A percentile compares a stretch with the other conserved stretches of the same genome.
Evolutionary conservation across 176 grass and related monocot genomes (phyloP).

Genomic region (Raddia guianensis): DNA sequence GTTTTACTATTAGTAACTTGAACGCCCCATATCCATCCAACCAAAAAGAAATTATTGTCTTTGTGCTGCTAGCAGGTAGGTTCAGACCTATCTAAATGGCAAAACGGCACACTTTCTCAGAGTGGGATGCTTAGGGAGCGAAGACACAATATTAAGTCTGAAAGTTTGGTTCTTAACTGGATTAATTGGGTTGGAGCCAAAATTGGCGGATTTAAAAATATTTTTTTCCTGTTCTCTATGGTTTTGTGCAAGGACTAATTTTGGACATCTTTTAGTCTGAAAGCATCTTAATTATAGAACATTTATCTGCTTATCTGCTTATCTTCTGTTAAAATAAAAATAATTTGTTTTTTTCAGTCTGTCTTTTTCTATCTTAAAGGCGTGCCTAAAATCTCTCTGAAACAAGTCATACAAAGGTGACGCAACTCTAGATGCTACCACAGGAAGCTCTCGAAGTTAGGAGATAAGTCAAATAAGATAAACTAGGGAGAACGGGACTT

Average conservation of each 20-base stretch:
- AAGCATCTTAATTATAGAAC: not conserved
- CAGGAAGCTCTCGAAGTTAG: too few species aligned
- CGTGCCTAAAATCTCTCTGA: too few species aligned
- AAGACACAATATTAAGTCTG: not conserved
- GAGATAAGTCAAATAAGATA: too few species aligned
- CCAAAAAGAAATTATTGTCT: not conserved
- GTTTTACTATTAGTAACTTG: conserved; percentile 18
- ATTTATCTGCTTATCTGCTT: not conserved
- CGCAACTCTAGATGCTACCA: too few species aligned
- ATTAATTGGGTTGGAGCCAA: not conserved
- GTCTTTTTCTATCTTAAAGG: too few species aligned
- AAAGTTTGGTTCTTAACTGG: not conserved
- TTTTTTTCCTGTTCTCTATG: not conserved
- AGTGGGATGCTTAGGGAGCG: not conserved
- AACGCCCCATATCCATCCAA: conserved; percentile 6
- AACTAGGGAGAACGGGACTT: too few species aligned
- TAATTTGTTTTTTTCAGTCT: too few species aligned
- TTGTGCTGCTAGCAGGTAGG: not conserved
- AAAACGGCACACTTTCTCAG: not conserved
- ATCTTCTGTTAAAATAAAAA: too few species aligned
- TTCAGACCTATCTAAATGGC: not conserved
- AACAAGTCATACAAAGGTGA: too few species aligned
- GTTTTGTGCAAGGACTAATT: not conserved
- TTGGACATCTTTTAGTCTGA: not conserved
- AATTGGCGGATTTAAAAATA: not conserved